Evolutionary conservation across 805 yeast species (phyloP), one percentile per base, ranked within the genome.

Genomic region (Saccharomycopsis guyanensis): DNA sequence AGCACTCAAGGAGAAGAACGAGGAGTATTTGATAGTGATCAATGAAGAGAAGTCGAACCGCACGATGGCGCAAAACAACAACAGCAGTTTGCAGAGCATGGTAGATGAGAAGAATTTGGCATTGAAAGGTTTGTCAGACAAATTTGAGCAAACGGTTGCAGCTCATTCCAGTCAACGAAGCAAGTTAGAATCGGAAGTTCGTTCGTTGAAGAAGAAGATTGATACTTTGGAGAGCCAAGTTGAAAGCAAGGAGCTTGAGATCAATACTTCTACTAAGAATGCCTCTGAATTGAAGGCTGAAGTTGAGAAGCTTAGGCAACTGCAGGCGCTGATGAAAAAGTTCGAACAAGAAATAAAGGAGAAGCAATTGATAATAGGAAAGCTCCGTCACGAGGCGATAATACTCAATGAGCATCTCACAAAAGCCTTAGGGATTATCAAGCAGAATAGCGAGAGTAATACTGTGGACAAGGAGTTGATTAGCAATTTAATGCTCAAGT

Each of bases 361-460:
- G 51, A 88, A 86, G 62, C 86, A 80, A 49, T 66, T 89, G 29
- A 74, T 80, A 42, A 78, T 93, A 43, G 97, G 97, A 1, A 93
- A 91, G 60, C 72, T 93, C 42, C 76, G 97, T 44, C 97, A 91
- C 61, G 98, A 93, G 62, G 91, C 95, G 1, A 91, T 93, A 7
- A 86, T 86, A 22, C 66, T 91, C 48, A 93, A 93, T 61, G 98
- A 93, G 59, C 97, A 93, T 65, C 66, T 93, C 45, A 88, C 96
- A n/a, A 91, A 93, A 58, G 95, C 97, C 1, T 66, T 91, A 51
- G 78, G 86, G 22, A 70, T 91, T 72, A 74, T 93, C 49, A 86
- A 88, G 56, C 81, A 81, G 58, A 84, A 82, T 43, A 77, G 85
- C 35, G 78, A 79, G 33, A 77, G 87, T 5, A 85, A 81, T 42